A percentile compares a stretch with the other conserved stretches of the same genome.
Evolutionary conservation across 805 yeast genomes (phyloP).

Genomic region (Starmerella cellae): DNA sequence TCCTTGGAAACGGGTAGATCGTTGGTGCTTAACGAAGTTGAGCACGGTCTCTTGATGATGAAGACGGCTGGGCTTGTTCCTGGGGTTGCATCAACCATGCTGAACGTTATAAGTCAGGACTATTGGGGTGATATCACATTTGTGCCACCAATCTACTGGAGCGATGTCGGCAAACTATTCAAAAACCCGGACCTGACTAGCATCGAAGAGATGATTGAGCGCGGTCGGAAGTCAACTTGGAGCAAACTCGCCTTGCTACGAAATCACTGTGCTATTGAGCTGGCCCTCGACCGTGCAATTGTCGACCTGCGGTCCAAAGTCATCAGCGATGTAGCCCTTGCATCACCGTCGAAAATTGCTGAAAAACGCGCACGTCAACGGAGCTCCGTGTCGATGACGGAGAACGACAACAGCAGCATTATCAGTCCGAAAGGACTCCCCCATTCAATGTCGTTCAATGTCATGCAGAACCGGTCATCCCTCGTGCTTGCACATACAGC

Average conservation of each 20-base stretch:
- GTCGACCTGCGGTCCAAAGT: conserved; percentile 38
- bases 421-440: no score
- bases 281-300: conserved; percentile 71
- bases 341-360: no score
- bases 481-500: no score
- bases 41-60: conserved; percentile 61
- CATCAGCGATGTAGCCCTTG: not conserved
- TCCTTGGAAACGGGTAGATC: conserved; percentile 2
- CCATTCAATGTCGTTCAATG: no score
- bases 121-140: conserved; percentile 93
- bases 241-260: conserved; percentile 73
- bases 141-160: conserved; percentile 53
- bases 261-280: conserved; percentile 83
- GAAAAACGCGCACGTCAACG: no score
- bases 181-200: conserved; percentile 74
- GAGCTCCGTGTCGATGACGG: no score
- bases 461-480: no score
- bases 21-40: conserved; percentile 52
- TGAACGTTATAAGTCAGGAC: conserved; percentile 67
- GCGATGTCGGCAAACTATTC: conserved; percentile 50
- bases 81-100: conserved; percentile 56
- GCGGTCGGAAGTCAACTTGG: conserved; percentile 92
- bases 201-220: conserved; percentile 49
- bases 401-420: no score
- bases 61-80: conserved; percentile 67